These are phyloP conservation scores for Beauveria scarabaeidicola DNA, from an alignment of 2,329 filamentous ascomycete genomes.

Conservation along the genomic window DNA sequence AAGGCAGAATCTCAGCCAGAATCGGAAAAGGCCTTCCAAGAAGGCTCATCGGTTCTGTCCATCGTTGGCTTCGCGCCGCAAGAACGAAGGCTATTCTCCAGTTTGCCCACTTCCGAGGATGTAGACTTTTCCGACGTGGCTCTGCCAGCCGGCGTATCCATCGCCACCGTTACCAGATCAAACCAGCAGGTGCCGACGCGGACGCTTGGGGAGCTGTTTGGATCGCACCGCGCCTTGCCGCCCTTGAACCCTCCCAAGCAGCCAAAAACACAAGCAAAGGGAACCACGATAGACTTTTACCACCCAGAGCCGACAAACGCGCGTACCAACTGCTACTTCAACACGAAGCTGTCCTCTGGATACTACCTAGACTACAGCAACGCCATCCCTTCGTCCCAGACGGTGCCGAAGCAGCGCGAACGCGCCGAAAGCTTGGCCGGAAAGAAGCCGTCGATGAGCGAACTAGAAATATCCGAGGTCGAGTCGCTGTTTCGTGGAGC, in stretches of 20 bases:
- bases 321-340: conserved; percentile 54
- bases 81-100: conserved; percentile 77
- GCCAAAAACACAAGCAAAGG: conserved; percentile 60
- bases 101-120: conserved; percentile 44
- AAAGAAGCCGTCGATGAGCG: conserved; percentile 46
- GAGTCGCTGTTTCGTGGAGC: conserved; percentile 68
- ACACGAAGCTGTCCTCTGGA: conserved; percentile 56
- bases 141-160: conserved; percentile 65
- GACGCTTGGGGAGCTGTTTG: conserved; percentile 67
- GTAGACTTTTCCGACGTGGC: conserved; percentile 32
- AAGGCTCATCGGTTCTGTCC: conserved; percentile 57
- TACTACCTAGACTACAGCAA: conserved; percentile 64
- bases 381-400: conserved; percentile 46
- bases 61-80: conserved; percentile 67
- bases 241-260: conserved; percentile 64
- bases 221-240: conserved; percentile 56
- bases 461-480: conserved; percentile 56
- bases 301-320: conserved; percentile 48
- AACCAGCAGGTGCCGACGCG: conserved; percentile 39
- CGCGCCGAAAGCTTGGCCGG: conserved; percentile 59
- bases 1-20: conserved; percentile 32
- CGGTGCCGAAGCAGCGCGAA: conserved; percentile 59
- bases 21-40: conserved; percentile 29
- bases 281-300: conserved; percentile 44
- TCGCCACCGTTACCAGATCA: conserved; percentile 27